Percentiles rank a stretch among this genome's conserved stretches.
Evolutionary conservation across 2,329 filamentous ascomycete species (phyloP).

Genomic region (Bisporella sp.): DNA sequence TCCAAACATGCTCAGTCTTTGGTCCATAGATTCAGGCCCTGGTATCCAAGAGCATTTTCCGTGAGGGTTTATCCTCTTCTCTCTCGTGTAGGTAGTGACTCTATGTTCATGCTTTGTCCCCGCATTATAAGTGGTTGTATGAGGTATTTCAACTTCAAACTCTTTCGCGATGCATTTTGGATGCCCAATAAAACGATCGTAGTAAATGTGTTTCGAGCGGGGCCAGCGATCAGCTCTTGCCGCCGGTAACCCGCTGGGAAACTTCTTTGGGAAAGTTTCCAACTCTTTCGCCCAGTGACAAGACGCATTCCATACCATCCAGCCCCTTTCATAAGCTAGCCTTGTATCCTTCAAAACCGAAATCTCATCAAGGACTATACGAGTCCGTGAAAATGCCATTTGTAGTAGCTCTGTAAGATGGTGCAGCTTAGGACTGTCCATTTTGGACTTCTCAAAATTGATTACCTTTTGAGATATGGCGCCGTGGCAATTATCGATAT

Average conservation of each 20-base stretch:
- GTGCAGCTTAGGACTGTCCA: neutral
- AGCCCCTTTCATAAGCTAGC: neutral
- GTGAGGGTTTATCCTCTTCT: neutral
- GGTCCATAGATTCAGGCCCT: neutral
- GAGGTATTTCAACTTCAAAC: neutral
- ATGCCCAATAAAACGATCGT: constrained; percentile 11
- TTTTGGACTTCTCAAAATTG: neutral
- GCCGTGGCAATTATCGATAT: constrained; percentile 5
- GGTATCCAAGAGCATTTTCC: neutral
- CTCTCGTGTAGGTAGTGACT: neutral
- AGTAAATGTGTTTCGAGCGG: constrained; percentile 15
- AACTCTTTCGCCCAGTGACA: constrained; percentile 1
- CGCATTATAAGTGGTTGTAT: neutral
- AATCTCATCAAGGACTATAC: neutral
- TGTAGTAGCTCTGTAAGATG: neutral
- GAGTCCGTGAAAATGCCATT: neutral
- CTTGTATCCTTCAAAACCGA: neutral
- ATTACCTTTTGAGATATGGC: neutral
- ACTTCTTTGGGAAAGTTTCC: neutral
- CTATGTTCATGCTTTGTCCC: neutral
- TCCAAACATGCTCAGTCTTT: neutral
- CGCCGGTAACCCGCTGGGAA: neutral
- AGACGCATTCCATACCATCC: constrained; percentile 1
- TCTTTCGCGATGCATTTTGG: neutral
- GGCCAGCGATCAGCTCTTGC: constrained; percentile 12